Evolutionary conservation across 768 basidiomycete species (phyloP).

Genomic region (Tremella fuciformis): DNA sequence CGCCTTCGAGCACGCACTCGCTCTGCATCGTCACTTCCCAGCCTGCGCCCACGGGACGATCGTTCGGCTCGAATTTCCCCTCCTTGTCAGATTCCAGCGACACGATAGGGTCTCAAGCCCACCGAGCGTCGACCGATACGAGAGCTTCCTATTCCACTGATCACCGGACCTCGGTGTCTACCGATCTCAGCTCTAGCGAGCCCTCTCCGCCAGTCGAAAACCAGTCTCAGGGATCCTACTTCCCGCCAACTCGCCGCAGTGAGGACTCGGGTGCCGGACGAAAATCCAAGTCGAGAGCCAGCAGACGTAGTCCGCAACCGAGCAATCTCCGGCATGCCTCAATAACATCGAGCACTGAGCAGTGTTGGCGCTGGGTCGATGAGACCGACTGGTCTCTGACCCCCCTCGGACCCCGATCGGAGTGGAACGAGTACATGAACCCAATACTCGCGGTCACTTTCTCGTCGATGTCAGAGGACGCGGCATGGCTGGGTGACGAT

Average conservation of each 20-base stretch:
- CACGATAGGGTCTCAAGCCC: too few relatives aligned
- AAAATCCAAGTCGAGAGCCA: not conserved
- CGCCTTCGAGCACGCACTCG: conserved; percentile 29
- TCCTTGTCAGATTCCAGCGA: too few relatives aligned
- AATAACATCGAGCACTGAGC: conserved; percentile 4
- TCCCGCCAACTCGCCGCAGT: conserved; percentile 2
- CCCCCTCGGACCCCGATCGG: conserved; percentile 24
- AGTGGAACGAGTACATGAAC: conserved; percentile 33
- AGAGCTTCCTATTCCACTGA: conserved; percentile 11
- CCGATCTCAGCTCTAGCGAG: conserved; percentile 1
- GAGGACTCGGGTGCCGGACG: not conserved
- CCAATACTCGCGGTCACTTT: conserved; percentile 34
- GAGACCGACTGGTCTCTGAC: conserved; percentile 37
- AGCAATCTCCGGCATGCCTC: too few relatives aligned
- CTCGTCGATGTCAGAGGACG: conserved; percentile 26
- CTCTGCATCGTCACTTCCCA: conserved; percentile 44
- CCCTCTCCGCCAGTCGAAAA: too few relatives aligned
- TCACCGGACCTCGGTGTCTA: conserved; percentile 10
- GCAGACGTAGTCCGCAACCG: too few relatives aligned
- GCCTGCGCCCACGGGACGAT: not conserved
- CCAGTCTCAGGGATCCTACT: conserved; percentile 1
- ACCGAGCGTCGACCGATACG: conserved; percentile 1
- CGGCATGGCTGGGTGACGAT: conserved; percentile 39
- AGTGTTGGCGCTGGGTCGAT: conserved; percentile 31
- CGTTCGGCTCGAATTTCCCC: not conserved